phyloP scores from a whole-genome alignment of 2,329 filamentous ascomycete genomes.

The Apiospora phragmitis region DNA sequence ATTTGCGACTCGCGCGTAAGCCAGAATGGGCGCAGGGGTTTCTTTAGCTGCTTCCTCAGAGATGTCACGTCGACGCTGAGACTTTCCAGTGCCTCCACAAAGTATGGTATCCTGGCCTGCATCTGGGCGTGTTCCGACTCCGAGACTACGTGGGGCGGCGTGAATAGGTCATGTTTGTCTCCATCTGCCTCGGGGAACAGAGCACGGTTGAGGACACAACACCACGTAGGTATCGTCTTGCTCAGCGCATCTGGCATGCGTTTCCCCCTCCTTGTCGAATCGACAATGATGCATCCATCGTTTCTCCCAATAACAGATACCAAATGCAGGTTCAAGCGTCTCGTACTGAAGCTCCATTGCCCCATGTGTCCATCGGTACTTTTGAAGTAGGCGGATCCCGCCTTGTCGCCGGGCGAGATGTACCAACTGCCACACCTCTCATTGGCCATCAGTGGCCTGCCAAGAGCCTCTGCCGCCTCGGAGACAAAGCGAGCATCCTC shows the following conservation, averaged over 20 bases:
- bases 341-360: slow-evolving; percentile 85
- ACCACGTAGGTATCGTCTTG: slow-evolving; percentile 95
- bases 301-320: slow-evolving; percentile 64
- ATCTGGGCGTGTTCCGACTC: slow-evolving; percentile 81
- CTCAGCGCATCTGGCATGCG: slow-evolving; percentile 92
- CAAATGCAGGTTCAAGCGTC: slow-evolving; percentile 82
- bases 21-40: slow-evolving; percentile 79
- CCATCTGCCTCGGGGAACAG: slow-evolving; percentile 61
- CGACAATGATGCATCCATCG: slow-evolving; percentile 84
- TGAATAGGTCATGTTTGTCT: slow-evolving; percentile 57
- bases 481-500: slow-evolving; percentile 75
- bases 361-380: slow-evolving; percentile 93
- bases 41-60: slow-evolving; percentile 59
- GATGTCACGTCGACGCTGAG: slow-evolving; percentile 61
- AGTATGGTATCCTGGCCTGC: slow-evolving; percentile 57
- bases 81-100: slow-evolving; percentile 46
- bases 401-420: slow-evolving; percentile 65
- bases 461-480: slow-evolving; percentile 54
- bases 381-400: slow-evolving; percentile 89
- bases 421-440: slow-evolving; percentile 98
- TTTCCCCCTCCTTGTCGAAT: slow-evolving; percentile 91
- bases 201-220: slow-evolving; percentile 76
- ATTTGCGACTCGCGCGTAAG: slow-evolving; percentile 68
- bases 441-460: slow-evolving; percentile 80
- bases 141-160: slow-evolving; percentile 72